Percentiles rank a stretch among this genome's conserved stretches.
Evolutionary conservation across 768 basidiomycete species (phyloP).

Genomic region (Termitomyces sp.): DNA sequence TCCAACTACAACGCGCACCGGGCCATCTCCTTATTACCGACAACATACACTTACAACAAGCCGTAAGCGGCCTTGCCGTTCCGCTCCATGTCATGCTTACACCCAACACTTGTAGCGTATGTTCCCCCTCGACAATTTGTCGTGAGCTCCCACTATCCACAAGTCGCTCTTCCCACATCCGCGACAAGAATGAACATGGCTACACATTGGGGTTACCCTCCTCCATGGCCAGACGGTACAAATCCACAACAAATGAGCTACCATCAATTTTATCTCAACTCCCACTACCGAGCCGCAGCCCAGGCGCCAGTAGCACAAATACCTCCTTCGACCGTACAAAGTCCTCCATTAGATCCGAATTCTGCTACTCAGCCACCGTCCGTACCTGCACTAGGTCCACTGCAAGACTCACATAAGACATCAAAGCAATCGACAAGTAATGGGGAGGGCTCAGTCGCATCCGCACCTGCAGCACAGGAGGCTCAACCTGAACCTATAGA

Average conservation of each 20-base stretch:
- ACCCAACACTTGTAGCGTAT: slow-evolving; percentile 26
- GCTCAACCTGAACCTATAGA: slow-evolving; percentile 15
- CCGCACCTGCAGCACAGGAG: neutral
- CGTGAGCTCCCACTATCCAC: slow-evolving; percentile 38
- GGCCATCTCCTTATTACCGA: slow-evolving; percentile 59
- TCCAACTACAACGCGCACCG: slow-evolving; percentile 23
- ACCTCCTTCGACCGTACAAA: slow-evolving; percentile 7
- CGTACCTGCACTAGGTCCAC: slow-evolving; percentile 2
- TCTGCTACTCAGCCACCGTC: neutral
- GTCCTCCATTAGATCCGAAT: slow-evolving; percentile 4
- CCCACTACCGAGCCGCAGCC: slow-evolving; percentile 33
- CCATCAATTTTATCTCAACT: slow-evolving; percentile 30
- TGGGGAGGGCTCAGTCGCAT: neutral
- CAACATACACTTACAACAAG: slow-evolving; percentile 52
- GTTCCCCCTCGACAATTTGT: slow-evolving; percentile 33
- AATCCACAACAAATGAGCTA: slow-evolving; percentile 31
- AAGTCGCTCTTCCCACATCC: slow-evolving; percentile 48
- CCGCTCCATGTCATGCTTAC: neutral
- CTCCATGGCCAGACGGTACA: slow-evolving; percentile 31
- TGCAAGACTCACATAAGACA: slow-evolving; percentile 1
- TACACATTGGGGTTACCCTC: slow-evolving; percentile 33
- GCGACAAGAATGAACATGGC: slow-evolving; percentile 40
- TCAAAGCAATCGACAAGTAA: neutral
- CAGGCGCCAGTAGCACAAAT: slow-evolving; percentile 17
- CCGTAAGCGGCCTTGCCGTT: slow-evolving; percentile 18